Percentiles rank a stretch among this genome's conserved stretches.
Evolutionary conservation across 352 stramenopile genomes (phyloP).

Genomic region (Globisporangium polare): DNA sequence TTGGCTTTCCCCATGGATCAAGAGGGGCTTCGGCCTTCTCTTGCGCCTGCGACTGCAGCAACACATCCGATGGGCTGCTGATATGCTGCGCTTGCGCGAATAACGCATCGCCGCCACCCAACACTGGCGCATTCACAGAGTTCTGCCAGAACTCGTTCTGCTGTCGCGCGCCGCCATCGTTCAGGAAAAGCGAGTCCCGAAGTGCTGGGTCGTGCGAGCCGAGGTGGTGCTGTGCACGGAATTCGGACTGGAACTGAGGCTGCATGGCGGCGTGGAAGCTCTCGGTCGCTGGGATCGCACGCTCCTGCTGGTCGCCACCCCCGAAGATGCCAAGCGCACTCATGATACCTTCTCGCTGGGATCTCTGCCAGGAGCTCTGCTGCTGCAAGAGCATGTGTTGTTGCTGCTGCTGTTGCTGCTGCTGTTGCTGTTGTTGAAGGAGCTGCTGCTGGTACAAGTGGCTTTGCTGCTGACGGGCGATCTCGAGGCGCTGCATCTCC

Average conservation of each 20-base stretch:
- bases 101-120: neutral
- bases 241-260: slow-evolving; percentile 50
- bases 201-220: slow-evolving; percentile 15
- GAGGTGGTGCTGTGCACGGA: slow-evolving; percentile 36
- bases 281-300: slow-evolving; percentile 21
- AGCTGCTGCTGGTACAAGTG: slow-evolving; percentile 57
- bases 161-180: slow-evolving; percentile 14
- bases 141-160: slow-evolving; percentile 20
- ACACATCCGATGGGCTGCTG: neutral
- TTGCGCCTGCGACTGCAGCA: neutral
- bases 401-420: slow-evolving; percentile 60
- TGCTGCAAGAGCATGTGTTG: slow-evolving; percentile 71
- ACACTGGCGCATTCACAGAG: neutral
- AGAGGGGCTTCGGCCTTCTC: slow-evolving; percentile 15
- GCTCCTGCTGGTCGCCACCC: slow-evolving; percentile 21
- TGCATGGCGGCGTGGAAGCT: slow-evolving; percentile 37
- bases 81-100: slow-evolving; percentile 5
- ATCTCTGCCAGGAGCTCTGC: slow-evolving; percentile 73
- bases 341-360: slow-evolving; percentile 76
- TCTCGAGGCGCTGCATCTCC: slow-evolving; percentile 78
- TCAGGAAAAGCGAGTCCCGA: slow-evolving; percentile 31
- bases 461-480: slow-evolving; percentile 63
- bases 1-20: slow-evolving; percentile 34
- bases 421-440: slow-evolving; percentile 40
- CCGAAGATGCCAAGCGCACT: slow-evolving; percentile 70